Conservation (phyloP, 2,329 filamentous ascomycete genomes). For the Penicillium sclerotigenum region DNA sequence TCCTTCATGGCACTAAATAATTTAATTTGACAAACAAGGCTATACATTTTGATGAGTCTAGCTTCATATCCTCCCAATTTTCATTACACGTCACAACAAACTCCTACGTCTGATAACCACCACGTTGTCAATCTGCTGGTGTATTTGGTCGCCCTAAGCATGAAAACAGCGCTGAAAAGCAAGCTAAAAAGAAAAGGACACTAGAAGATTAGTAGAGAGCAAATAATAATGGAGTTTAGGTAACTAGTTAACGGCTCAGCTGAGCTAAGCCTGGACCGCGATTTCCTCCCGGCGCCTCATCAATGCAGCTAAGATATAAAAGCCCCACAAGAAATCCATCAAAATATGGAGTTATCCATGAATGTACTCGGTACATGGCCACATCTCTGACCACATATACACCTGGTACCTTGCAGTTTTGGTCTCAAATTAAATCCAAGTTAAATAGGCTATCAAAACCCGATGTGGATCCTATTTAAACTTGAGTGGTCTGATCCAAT, state of each 20-base stretch:
- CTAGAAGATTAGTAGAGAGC: background rate
- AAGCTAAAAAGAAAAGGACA: background rate
- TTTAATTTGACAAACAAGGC: background rate
- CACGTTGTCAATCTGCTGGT: background rate
- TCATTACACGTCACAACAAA: background rate
- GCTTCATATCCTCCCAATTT: background rate
- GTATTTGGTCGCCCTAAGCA: background rate
- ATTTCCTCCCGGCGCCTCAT: background rate
- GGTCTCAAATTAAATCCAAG: background rate
- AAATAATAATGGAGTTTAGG: background rate
- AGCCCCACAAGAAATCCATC: background rate
- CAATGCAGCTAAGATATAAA: background rate
- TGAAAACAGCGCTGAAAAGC: background rate
- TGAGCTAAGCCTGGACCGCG: background rate
- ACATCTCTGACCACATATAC: too few species aligned
- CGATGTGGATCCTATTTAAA: background rate
- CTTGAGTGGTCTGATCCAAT: constrained; percentile 2
- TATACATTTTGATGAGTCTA: too few species aligned
- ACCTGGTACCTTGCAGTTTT: background rate
- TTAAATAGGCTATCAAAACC: background rate
- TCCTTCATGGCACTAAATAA: background rate
- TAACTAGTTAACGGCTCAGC: background rate
- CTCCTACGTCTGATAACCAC: background rate
- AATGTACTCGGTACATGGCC: too few species aligned
- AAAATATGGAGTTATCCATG: background rate